Conservation (phyloP, 768 basidiomycete species). For the Boletus rubropictus region DNA sequence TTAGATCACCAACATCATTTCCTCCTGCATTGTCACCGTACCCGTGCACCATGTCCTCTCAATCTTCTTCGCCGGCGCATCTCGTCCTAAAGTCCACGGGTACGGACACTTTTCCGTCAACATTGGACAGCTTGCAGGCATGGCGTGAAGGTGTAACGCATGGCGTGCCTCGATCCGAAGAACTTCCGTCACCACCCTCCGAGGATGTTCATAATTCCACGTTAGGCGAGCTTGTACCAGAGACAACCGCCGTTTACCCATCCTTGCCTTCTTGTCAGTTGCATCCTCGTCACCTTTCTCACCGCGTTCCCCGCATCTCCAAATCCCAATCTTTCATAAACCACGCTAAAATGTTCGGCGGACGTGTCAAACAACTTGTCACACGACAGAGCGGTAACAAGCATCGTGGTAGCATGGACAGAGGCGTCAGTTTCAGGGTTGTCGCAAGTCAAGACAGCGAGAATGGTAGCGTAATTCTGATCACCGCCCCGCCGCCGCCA, state of each 20-base stretch:
- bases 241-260: slow-evolving; percentile 1
- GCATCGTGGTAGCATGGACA: slow-evolving; percentile 19
- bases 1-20: slow-evolving; percentile 14
- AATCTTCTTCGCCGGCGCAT: slow-evolving; percentile 11
- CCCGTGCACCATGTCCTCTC: slow-evolving; percentile 12
- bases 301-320: slow-evolving; percentile 2
- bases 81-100: slow-evolving; percentile 24
- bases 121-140: slow-evolving; percentile 24
- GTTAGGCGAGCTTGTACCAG: slow-evolving; percentile 7
- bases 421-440: slow-evolving; percentile 14
- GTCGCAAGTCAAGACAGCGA: slow-evolving; percentile 27
- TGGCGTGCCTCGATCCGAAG: slow-evolving; percentile 17
- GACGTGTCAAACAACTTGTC: slow-evolving; percentile 26
- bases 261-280: slow-evolving; percentile 7
- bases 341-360: slow-evolving; percentile 26
- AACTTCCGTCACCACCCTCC: slow-evolving; percentile 7
- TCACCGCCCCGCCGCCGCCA: slow-evolving; percentile 27
- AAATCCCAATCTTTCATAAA: slow-evolving; percentile 20
- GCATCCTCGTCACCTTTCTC: slow-evolving; percentile 1
- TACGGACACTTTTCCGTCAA: slow-evolving; percentile 30
- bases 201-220: slow-evolving; percentile 9
- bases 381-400: slow-evolving; percentile 7
- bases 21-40: slow-evolving; percentile 11
- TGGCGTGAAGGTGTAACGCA: slow-evolving; percentile 25
- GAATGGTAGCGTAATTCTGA: slow-evolving; percentile 27